phyloP scores from a whole-genome alignment of 148 eudicot species.

The Rhododendron kiyosumense region DNA sequence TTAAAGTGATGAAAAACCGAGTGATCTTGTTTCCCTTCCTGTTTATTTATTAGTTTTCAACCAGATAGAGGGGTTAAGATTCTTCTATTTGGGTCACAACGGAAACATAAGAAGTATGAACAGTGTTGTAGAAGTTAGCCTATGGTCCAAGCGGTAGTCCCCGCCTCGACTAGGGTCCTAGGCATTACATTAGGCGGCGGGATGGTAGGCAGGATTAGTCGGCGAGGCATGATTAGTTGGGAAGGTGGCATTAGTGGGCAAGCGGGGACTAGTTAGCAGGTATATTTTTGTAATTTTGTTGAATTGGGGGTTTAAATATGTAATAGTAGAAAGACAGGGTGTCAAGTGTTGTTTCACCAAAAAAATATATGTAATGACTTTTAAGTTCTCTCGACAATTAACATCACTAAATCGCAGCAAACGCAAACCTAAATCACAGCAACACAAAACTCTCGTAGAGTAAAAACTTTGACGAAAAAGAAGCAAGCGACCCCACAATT shows the following conservation, averaged over 20 bases:
- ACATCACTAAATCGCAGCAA: not conserved
- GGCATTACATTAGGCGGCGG: not conserved
- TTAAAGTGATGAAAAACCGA: not conserved
- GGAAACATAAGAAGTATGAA: not conserved
- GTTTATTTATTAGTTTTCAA: not conserved
- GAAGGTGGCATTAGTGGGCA: not conserved
- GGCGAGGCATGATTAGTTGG: too few species aligned
- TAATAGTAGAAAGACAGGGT: not conserved
- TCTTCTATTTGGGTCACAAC: not conserved
- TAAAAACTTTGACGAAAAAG: not conserved
- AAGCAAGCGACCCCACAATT: not conserved
- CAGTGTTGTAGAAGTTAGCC: not conserved
- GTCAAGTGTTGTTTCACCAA: not conserved
- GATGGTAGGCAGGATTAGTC: not conserved
- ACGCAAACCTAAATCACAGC: not conserved
- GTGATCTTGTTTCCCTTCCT: not conserved
- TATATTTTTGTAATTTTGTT: too few species aligned
- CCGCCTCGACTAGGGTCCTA: too few species aligned
- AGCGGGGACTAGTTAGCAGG: not conserved
- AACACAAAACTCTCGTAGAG: not conserved
- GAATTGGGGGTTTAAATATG: not conserved
- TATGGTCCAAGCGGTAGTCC: not conserved
- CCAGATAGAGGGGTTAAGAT: not conserved
- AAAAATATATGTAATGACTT: not conserved
- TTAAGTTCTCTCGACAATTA: not conserved